Base-by-base conservation (phyloP, 2,329 filamentous ascomycete genomes). In the Diaporthe sp. region DNA sequence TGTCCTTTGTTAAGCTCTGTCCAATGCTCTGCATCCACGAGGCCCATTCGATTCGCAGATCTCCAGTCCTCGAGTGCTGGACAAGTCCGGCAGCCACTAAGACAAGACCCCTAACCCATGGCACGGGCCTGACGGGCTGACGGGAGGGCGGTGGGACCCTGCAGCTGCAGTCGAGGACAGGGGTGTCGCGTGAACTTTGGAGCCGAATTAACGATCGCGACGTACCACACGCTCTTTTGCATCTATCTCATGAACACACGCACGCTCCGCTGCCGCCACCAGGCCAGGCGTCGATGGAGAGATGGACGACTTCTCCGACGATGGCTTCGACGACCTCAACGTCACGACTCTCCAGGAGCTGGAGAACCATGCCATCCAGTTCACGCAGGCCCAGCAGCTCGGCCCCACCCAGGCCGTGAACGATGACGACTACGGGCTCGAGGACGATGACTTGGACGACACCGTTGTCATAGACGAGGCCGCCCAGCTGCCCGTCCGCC, bases 241-340 rank as follows among this genome's bases (percentile, higher is more conserved):
- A 46, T 39, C 37, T 39, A 42, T 39, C 25, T 13, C 65, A 49
- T 39, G 62, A 9, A 55, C 19, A 51, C 42, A 37, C 42, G 31
- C 25, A 5, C 19, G 31, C 55, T 42, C 37, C 37, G 39, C 17
- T 49, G 42, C 58, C 44, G 31, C 17, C 34, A 55, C 71, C 28
- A 44, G 67, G 31, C 61, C 28, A 51, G 44, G 61, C 53, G 59
- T 42, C 62, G 58, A 73, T 73, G 73, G 73, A 59, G 49, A 51
- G n/a, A 88, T 89, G 84, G 90, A 92, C 84, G 89, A 90, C 77
- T 93, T 91, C 81, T 90, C 88, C 75, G 92, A 93, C 81, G 91
- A 92, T 80, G 91, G 88, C 76, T 86, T 94, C 78, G 91, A 93
- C 81, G 86, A 89, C 55, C 84, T 93, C 57, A 89, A 91, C 77